These are phyloP conservation scores for Fusarium lateritium DNA, from an alignment of 2,329 filamentous ascomycete genomes.

Conservation along the genomic window DNA sequence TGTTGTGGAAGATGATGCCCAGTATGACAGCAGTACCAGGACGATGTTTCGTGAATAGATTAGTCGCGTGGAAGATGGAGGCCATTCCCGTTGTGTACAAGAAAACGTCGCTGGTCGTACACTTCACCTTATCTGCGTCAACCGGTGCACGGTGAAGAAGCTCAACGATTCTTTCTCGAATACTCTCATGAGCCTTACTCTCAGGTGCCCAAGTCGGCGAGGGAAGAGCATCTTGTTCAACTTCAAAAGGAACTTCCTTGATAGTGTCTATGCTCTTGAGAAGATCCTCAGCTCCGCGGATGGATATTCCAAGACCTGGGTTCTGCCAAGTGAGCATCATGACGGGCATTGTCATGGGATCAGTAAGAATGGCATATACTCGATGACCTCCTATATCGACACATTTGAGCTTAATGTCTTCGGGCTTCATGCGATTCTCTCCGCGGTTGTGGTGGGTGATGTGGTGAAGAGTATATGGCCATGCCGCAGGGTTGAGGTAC, in stretches of 20 bases:
- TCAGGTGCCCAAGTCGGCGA: slow-evolving; percentile 59
- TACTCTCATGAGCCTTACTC: slow-evolving; percentile 53
- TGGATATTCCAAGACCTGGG: slow-evolving; percentile 62
- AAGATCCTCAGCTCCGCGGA: slow-evolving; percentile 62
- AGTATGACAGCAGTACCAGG: slow-evolving; percentile 59
- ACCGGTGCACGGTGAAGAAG: slow-evolving; percentile 60
- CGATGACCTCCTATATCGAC: slow-evolving; percentile 60
- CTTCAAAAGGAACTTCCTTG: slow-evolving; percentile 53
- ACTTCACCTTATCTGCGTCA: slow-evolving; percentile 47
- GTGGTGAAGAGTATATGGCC: slow-evolving; percentile 51
- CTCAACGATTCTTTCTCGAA: slow-evolving; percentile 59
- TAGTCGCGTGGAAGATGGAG: slow-evolving; percentile 62
- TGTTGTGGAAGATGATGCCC: slow-evolving; percentile 67
- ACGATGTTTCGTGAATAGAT: slow-evolving; percentile 54
- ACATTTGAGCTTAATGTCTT: slow-evolving; percentile 57
- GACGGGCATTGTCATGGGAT: slow-evolving; percentile 53
- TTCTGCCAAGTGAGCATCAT: slow-evolving; percentile 63
- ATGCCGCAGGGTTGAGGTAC: slow-evolving; percentile 53
- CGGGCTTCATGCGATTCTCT: slow-evolving; percentile 52
- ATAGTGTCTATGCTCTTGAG: slow-evolving; percentile 55
- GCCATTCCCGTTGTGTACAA: slow-evolving; percentile 70
- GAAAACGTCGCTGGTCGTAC: slow-evolving; percentile 60
- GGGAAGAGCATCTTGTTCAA: slow-evolving; percentile 40
- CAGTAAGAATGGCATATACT: slow-evolving; percentile 62
- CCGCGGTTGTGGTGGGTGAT: slow-evolving; percentile 55